phyloP scores from a whole-genome alignment of 352 stramenopile genomes.

The Globisporangium takayamanum region DNA sequence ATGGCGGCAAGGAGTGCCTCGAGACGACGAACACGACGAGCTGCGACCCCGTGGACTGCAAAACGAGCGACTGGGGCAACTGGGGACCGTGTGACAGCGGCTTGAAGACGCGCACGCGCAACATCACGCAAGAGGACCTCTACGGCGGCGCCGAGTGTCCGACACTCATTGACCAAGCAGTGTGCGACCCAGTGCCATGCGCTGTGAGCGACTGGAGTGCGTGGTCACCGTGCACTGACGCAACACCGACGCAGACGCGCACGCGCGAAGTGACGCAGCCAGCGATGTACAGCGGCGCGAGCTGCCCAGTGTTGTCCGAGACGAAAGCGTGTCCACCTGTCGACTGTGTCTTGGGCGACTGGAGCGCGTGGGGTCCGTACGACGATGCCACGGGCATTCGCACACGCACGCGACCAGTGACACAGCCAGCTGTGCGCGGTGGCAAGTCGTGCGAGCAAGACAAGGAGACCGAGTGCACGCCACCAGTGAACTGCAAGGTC shows the following conservation, averaged over 20 bases:
- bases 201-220: conserved; percentile 32
- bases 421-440: conserved; percentile 31
- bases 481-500: conserved; percentile 44
- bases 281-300: conserved; percentile 29
- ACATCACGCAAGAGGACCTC: conserved; percentile 32
- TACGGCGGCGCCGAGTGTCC: conserved; percentile 50
- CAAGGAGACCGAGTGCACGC: conserved; percentile 24
- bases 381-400: conserved; percentile 27
- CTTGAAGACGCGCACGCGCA: conserved; percentile 32
- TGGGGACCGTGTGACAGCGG: conserved; percentile 26
- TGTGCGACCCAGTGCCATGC: conserved; percentile 46
- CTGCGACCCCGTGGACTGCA: conserved; percentile 53
- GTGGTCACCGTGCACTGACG: conserved; percentile 41
- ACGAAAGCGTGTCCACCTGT: conserved; percentile 31
- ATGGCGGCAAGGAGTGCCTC: conserved; percentile 29
- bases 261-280: conserved; percentile 24
- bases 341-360: conserved; percentile 36
- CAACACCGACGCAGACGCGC: conserved; percentile 16
- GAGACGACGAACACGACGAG: conserved; percentile 23
- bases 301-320: conserved; percentile 21
- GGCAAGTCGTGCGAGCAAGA: conserved; percentile 28
- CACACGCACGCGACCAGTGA: conserved; percentile 19
- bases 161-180: conserved; percentile 22
- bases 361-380: conserved; percentile 34
- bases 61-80: conserved; percentile 23